These are phyloP conservation scores for Lentinula novae-zelandiae DNA, from an alignment of 1,284 basidiomycete species.

Conservation along the genomic window DNA sequence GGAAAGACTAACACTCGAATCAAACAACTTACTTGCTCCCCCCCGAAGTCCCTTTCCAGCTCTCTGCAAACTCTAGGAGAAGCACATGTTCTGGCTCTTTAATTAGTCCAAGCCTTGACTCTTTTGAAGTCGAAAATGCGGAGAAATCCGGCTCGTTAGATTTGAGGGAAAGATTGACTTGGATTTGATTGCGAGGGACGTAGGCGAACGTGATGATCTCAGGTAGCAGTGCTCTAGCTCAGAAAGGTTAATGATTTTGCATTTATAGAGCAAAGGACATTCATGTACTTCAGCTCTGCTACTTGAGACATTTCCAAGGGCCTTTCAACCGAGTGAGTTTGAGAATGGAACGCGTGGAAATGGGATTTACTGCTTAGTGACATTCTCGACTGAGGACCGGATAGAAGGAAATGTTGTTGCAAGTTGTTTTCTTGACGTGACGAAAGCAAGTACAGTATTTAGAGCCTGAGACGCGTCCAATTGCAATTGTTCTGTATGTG, in stretches of 20 bases:
- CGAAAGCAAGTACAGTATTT: slow-evolving; percentile 88
- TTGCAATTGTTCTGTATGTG: background rate
- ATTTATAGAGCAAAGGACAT: background rate
- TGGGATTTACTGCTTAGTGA: slow-evolving; percentile 62
- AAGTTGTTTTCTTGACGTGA: slow-evolving; percentile 79
- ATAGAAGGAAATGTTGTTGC: slow-evolving; percentile 79
- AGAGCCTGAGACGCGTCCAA: slow-evolving; percentile 54
- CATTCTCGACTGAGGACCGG: slow-evolving; percentile 72
- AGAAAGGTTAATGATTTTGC: slow-evolving; percentile 6
- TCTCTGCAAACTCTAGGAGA: slow-evolving; percentile 71
- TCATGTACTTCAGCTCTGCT: slow-evolving; percentile 77
- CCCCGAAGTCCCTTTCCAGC: slow-evolving; percentile 39
- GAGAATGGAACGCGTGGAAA: background rate
- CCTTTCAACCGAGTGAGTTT: slow-evolving; percentile 34
- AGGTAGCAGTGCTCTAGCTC: slow-evolving; percentile 69
- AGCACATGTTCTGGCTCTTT: slow-evolving; percentile 60
- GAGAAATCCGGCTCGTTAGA: slow-evolving; percentile 37
- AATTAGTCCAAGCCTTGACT: slow-evolving; percentile 17
- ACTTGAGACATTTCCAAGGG: slow-evolving; percentile 78
- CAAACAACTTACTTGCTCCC: slow-evolving; percentile 20
- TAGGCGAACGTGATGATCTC: slow-evolving; percentile 83
- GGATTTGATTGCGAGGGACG: slow-evolving; percentile 63
- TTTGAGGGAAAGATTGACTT: slow-evolving; percentile 42
- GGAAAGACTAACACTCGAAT: background rate
- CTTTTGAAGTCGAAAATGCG: slow-evolving; percentile 16